These are phyloP conservation scores for Chytridium lagenaria DNA, from an alignment of 371 early-diverging fungal genomes.

Conservation along the genomic window DNA sequence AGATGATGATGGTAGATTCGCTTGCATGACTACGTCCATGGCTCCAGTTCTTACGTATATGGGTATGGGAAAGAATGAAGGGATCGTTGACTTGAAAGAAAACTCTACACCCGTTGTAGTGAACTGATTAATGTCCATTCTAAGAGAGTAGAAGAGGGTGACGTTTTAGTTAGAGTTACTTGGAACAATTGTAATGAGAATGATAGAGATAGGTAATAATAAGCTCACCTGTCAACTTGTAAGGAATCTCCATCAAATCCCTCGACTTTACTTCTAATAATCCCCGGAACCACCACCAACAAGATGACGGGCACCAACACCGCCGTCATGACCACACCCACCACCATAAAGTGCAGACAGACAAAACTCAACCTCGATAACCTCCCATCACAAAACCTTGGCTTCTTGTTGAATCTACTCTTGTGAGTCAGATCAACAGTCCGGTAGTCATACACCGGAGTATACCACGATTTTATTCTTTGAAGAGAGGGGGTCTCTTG, in stretches of 20 bases:
- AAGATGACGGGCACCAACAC: conserved; percentile 24
- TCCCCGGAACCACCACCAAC: conserved; percentile 21
- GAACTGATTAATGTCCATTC: conserved; percentile 27
- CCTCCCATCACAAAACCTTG: conserved; percentile 23
- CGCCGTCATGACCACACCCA: not conserved
- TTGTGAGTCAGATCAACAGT: not conserved
- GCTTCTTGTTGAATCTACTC: not conserved
- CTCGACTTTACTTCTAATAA: conserved; percentile 22
- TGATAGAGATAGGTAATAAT: too few species aligned
- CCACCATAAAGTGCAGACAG: conserved; percentile 5
- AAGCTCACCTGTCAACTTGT: conserved; percentile 13
- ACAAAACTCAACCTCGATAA: not conserved
- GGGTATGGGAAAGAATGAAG: conserved; percentile 24
- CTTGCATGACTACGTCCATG: conserved; percentile 1
- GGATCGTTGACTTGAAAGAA: conserved; percentile 17
- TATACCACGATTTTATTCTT: conserved; percentile 14
- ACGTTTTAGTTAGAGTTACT: not conserved
- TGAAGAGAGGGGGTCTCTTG: not conserved
- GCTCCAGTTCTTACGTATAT: conserved; percentile 3
- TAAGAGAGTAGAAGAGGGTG: not conserved
- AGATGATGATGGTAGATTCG: not conserved
- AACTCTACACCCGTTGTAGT: conserved; percentile 21
- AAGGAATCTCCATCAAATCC: not conserved
- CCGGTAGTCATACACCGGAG: conserved; percentile 25
- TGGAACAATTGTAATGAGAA: not conserved